Evolutionary conservation across 352 stramenopile genomes (phyloP).

Genomic region (Phytophthora sojae): DNA sequence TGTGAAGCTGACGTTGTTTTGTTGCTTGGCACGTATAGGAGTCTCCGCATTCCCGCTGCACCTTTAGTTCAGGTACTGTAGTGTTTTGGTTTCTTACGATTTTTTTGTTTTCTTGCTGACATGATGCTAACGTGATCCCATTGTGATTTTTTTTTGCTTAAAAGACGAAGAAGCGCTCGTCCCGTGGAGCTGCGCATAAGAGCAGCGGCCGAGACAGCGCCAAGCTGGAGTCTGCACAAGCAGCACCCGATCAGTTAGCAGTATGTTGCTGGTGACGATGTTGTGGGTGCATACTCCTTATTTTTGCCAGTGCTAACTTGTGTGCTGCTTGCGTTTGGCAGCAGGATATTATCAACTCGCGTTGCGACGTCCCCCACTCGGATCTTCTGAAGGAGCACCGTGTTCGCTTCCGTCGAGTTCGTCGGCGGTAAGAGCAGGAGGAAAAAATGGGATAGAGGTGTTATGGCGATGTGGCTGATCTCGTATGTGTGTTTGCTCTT

Average conservation of each 20-base stretch:
- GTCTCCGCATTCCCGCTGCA: not conserved
- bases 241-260: slow-evolving; percentile 7
- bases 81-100: not conserved
- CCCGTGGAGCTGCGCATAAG: slow-evolving; percentile 30
- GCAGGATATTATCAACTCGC: slow-evolving; percentile 77
- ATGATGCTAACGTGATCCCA: not conserved
- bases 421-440: slow-evolving; percentile 45
- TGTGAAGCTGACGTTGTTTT: not conserved
- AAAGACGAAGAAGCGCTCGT: slow-evolving; percentile 15
- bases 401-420: slow-evolving; percentile 61
- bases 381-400: slow-evolving; percentile 77
- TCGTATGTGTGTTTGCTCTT: slow-evolving; percentile 13
- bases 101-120: not conserved
- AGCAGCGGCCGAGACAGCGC: slow-evolving; percentile 20
- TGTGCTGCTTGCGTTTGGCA: slow-evolving; percentile 8
- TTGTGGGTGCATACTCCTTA: not conserved
- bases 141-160: slow-evolving; percentile 5
- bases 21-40: slow-evolving; percentile 11
- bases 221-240: slow-evolving; percentile 10
- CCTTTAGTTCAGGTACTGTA: not conserved
- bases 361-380: slow-evolving; percentile 61
- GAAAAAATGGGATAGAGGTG: not conserved
- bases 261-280: slow-evolving; percentile 10
- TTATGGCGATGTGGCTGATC: slow-evolving; percentile 1
- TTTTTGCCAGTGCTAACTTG: not conserved